A percentile compares a stretch with the other conserved stretches of the same genome.
Evolutionary conservation across 768 basidiomycete species (phyloP).

Genomic region (Calocera cornea): DNA sequence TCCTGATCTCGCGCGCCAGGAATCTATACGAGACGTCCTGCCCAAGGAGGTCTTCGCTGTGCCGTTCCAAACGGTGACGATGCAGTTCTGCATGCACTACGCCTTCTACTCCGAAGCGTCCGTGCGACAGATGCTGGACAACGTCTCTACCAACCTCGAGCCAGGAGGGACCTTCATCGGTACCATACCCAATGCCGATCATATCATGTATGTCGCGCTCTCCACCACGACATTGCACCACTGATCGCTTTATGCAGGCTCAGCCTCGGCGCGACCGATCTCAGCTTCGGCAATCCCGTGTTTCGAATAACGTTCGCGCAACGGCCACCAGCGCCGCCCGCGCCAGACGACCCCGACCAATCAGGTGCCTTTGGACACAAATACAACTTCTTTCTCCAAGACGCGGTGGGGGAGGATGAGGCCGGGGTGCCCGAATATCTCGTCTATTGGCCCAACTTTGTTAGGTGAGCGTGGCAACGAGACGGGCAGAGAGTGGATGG

Average conservation of each 20-base stretch:
- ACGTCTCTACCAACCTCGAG: slow-evolving; percentile 67
- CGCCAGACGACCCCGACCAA: slow-evolving; percentile 41
- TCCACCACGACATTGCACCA: background rate
- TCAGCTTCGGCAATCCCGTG: slow-evolving; percentile 81
- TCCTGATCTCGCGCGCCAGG: slow-evolving; percentile 14
- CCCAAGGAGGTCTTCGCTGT: slow-evolving; percentile 43
- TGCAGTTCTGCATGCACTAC: slow-evolving; percentile 99
- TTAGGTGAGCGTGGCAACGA: slow-evolving; percentile 39
- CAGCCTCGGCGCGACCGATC: slow-evolving; percentile 38
- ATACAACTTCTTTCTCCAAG: slow-evolving; percentile 85
- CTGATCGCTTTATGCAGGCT: background rate
- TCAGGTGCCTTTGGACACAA: slow-evolving; percentile 69
- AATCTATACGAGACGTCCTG: slow-evolving; percentile 55
- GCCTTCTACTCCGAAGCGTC: slow-evolving; percentile 88
- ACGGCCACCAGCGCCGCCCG: background rate
- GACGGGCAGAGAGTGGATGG: background rate
- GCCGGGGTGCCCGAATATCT: slow-evolving; percentile 87
- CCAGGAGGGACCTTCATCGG: slow-evolving; percentile 87
- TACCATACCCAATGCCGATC: slow-evolving; percentile 84
- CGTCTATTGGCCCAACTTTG: slow-evolving; percentile 91
- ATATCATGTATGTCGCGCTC: slow-evolving; percentile 50
- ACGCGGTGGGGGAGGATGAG: slow-evolving; percentile 59
- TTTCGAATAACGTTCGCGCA: slow-evolving; percentile 65
- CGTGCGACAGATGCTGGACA: slow-evolving; percentile 81
- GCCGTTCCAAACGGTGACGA: slow-evolving; percentile 87